Evolutionary conservation across 768 basidiomycete genomes (phyloP), one percentile per base, ranked within the genome.

Genomic region (Leccinum obscurum): DNA sequence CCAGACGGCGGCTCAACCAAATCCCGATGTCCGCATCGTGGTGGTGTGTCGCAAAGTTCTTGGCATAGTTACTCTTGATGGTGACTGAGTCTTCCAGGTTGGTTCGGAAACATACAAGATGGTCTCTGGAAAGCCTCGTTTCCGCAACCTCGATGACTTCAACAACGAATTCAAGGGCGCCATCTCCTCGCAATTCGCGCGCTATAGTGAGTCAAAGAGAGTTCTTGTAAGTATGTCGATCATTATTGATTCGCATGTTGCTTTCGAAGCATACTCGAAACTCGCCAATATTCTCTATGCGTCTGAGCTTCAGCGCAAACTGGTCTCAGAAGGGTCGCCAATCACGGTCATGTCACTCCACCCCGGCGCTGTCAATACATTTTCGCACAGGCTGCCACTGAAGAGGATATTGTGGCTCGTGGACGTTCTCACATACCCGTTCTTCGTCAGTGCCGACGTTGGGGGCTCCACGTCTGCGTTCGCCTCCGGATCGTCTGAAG

Each of bases 21-120:
- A 73, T 24, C 77, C 84, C 0, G 88, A 89, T 60, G 86, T 87
- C 52, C 81, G 87, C 17, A 77, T 89, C 14, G 77, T 88, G 10
- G 80, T 83, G 57, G 86, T 87, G 60, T 46, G 81, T 62, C 30
- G 1, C 39, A n/a, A 41, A 41, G 17, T 41, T n/a, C 17, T 41
- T 17, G 9, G 3, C 17, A 9, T n/a, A 6, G 30, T 5, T 3
- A 32, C 14, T 13, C 56, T 6, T 8, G 41, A 50, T 2, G 10
- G 5, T 52, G 34, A 34, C 4, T n/a, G 1, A 0, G 17, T 13
- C 26, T 34, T 39, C 10, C 30, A 81, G 78, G 62, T 80, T 10
- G 54, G 73, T 15, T 81, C 78, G 9, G 66, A 65, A 0, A 70
- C 8, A 41, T 67, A 77, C 52, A 63, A 52, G 30, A 3, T 63